Evolutionary conservation across 352 stramenopile genomes (phyloP).

Genomic region (Thraustotheca clavata): DNA sequence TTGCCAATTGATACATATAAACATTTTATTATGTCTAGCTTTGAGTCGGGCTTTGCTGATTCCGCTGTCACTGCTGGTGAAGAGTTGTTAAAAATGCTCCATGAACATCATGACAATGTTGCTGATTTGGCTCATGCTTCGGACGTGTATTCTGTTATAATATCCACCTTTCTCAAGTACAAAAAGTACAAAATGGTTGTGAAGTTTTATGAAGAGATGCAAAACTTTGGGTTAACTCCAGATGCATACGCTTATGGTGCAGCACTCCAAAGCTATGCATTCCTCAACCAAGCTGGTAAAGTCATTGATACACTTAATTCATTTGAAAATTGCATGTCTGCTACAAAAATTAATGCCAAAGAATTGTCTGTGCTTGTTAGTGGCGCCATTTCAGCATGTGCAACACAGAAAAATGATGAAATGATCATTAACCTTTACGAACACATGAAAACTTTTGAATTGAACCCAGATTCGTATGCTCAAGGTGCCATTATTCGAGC

Average conservation of each 20-base stretch:
- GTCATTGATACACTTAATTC: background rate
- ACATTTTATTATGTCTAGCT: constrained; percentile 8
- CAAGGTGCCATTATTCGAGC: constrained; percentile 62
- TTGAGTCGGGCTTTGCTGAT: background rate
- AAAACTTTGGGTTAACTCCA: background rate
- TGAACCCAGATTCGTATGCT: constrained; percentile 64
- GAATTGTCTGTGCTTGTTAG: background rate
- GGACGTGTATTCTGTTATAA: constrained; percentile 14
- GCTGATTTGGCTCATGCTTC: background rate
- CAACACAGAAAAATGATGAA: constrained; percentile 55
- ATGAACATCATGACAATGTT: background rate
- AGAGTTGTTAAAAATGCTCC: constrained; percentile 5
- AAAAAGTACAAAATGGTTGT: background rate
- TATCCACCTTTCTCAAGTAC: constrained; percentile 4
- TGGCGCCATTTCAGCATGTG: constrained; percentile 64
- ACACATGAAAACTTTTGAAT: constrained; percentile 46
- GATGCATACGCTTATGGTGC: constrained; percentile 9
- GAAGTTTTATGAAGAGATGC: constrained; percentile 3
- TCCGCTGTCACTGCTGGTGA: background rate
- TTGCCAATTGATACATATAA: constrained; percentile 15
- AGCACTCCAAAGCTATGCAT: background rate
- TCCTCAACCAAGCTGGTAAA: background rate
- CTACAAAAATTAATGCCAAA: background rate
- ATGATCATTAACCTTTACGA: constrained; percentile 70
- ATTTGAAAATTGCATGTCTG: constrained; percentile 16